Evolutionary conservation across 2,329 filamentous ascomycete species (phyloP), one percentile per base, ranked within the genome.

Genomic region (Didymella lethalis): DNA sequence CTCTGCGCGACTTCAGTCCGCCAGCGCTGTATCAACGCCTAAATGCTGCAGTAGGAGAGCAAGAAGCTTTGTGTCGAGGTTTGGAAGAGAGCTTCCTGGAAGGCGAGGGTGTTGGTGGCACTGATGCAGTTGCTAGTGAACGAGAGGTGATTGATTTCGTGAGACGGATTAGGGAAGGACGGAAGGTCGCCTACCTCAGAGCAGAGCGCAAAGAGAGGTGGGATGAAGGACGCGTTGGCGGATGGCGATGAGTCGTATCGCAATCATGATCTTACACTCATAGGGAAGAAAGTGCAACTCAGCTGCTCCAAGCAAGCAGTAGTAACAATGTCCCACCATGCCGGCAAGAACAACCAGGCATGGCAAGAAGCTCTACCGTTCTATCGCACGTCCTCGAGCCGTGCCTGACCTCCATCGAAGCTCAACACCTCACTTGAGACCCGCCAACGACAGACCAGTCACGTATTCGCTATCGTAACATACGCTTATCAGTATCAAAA

Each of bases 1-100:
- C 91, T 7, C 81, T 98, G 60, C 86, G 88, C 34, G 91, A 91
- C 0, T 98, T 96, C 79, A 91, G 91, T 26, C 93, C 94, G 0
- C 90, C 92, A 43, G 90, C 91, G 43, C 81, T 98, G 69, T 97
- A 98, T 74, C 90, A 93, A 77, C 85, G 90, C 50, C 82, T 98
- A 11, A 87, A 83, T 45, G 89, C 90, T 58, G 89, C 88, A 10
- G 87, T 96, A 16, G 85, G 86, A 51, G 94, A 98, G 80, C 93
- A 97, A 78, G 92, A 93, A 65, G 82, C 83, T 16, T 83, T 97
- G 16, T 93, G 93, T 66, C 83, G 85, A 58, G 93, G 91, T 1
- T 83, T 98, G 56, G 93, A 97, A 79, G 94, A 97, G 80, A 97
- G 93, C 69, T 98, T 97, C 74, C 80, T 98, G 1, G 92, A 96